A percentile compares a stretch with the other conserved stretches of the same genome.
phyloP scores from a whole-genome alignment of 2,329 filamentous ascomycete genomes.

The Orbilia ellipsospora region DNA sequence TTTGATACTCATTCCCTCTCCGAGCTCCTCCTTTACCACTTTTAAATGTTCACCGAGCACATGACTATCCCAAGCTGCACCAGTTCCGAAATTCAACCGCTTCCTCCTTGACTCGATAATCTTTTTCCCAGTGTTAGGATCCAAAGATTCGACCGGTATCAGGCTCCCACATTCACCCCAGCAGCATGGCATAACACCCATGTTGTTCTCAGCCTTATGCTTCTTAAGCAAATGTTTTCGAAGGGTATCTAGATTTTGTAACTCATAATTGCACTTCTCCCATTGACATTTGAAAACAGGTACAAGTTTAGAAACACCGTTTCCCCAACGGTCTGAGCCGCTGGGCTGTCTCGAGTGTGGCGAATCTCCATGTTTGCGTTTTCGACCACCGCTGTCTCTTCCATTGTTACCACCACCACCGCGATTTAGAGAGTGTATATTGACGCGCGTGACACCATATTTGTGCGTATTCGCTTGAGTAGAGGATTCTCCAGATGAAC shows the following conservation, averaged over 20 bases:
- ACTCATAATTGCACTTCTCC: slow-evolving; percentile 68
- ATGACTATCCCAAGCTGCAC: slow-evolving; percentile 57
- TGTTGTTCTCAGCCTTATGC: slow-evolving; percentile 64
- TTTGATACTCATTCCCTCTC: slow-evolving; percentile 57
- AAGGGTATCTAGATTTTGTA: slow-evolving; percentile 72
- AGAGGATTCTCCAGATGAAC: slow-evolving; percentile 16
- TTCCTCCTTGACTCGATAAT: slow-evolving; percentile 24
- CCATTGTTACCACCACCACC: slow-evolving; percentile 17
- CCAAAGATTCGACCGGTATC: slow-evolving; percentile 56
- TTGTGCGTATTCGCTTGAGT: slow-evolving; percentile 41
- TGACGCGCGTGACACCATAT: slow-evolving; percentile 24
- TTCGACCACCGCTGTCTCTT: slow-evolving; percentile 25
- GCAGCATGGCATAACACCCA: slow-evolving; percentile 63
- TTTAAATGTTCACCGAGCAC: slow-evolving; percentile 56
- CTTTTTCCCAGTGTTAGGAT: slow-evolving; percentile 53
- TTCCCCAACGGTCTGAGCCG: slow-evolving; percentile 3
- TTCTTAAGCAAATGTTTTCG: slow-evolving; percentile 70
- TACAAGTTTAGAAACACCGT: not conserved
- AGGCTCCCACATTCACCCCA: slow-evolving; percentile 64
- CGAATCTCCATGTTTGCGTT: slow-evolving; percentile 21
- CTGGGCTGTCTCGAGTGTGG: slow-evolving; percentile 20
- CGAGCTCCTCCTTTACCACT: slow-evolving; percentile 53
- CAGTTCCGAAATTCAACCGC: slow-evolving; percentile 58
- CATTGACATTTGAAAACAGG: slow-evolving; percentile 70
- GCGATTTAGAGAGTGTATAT: slow-evolving; percentile 13